Base-by-base conservation (phyloP, 2,329 filamentous ascomycete species). In the Penicillium sp. region DNA sequence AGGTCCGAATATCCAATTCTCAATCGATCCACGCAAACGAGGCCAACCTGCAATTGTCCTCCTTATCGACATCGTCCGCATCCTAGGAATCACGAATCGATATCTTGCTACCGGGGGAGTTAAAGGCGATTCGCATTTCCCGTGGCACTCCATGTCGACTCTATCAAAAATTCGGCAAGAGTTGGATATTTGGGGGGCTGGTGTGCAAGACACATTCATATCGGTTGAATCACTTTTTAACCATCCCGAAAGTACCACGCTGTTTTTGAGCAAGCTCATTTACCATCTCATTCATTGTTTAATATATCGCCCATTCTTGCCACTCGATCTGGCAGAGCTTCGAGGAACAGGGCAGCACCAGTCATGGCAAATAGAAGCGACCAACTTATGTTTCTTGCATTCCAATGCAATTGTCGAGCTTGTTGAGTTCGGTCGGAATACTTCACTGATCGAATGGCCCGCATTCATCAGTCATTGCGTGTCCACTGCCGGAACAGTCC, bases 321-420 rank as follows among this genome's bases (percentile, higher is more conserved):
- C 91, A 0, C 88, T 96, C 60, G 89, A 95, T 69, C 78, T 95
- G 3, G 83, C 87, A 23, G 91, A 95, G 69, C 81, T 96, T 6
- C 84, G 89, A 12, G 88, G 89, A 14, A 87, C 83, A 0, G 89
- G 89, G 1, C 90, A 95, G 65, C 89, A 95, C 63, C 90, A 95
- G 68, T 92, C 89, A 26, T 96, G 91, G 91, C 91, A 95, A 68
- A 93, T 95, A 48, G 90, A 95, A 68, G 90, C 91, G 0, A 95
- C 90, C 0, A 93, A 94, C 65, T 81, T 93, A 68, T 95, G 91
- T 71, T 94, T 87, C 68, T 76, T 92, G 18, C 91, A 96, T 63
- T 90, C 91, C 5, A 96, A 95, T 66, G 90, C 90, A 5, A 92
- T 95, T 52, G 86, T 89, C 1, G 90, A 95, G 66, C 76, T 96